Base-by-base conservation (phyloP, 2,329 filamentous ascomycete species). In the Claviceps monticola region DNA sequence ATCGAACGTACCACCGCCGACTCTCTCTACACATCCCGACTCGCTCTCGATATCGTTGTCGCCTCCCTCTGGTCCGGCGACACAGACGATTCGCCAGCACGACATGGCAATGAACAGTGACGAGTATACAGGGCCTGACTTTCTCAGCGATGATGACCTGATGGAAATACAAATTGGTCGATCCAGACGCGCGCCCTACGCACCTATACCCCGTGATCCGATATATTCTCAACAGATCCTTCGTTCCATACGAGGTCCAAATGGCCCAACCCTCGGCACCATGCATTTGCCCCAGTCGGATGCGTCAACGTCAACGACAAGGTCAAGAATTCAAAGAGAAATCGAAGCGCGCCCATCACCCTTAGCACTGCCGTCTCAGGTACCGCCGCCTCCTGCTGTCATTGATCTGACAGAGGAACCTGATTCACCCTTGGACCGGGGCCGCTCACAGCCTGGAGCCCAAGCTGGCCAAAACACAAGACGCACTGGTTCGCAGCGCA, bases 381-480 rank as follows among this genome's bases (percentile, higher is more conserved):
- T 39, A n/a, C 59, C 51, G 21, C 51, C 49, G 29, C 43, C 52
- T 4, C 49, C 64, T 5, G 56, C 66, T 17, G 62, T 76, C 14
- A 77, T 78, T 44, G 74, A 78, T 53, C 61, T 78, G 47, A 77
- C 74, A 0, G 67, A 66, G 9, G 74, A 76, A 56, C 72, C 73
- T 0, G 74, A 76, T 58, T 75, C 72, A 17, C 71, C 73, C 5
- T 54, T 59, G 7, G 58, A 68, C 46, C 64, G 66, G 56, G 64
- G 68, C 43, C 53, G 52, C 21, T 57, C 67, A 51, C 68, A 61
- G 23, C 54, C 52, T 23, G 51, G 50, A 19, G 42, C n/a, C 21
- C 48, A 36, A 39, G 23, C 51, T 23, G 55, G 57, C 13, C 60
- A 65, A 45, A 71, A 74, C 51, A 68, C 70, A 2, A 64, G 71